These are phyloP conservation scores for Phaeosphaeria sp. DNA, from an alignment of 2,329 filamentous ascomycete species.

Conservation along the genomic window DNA sequence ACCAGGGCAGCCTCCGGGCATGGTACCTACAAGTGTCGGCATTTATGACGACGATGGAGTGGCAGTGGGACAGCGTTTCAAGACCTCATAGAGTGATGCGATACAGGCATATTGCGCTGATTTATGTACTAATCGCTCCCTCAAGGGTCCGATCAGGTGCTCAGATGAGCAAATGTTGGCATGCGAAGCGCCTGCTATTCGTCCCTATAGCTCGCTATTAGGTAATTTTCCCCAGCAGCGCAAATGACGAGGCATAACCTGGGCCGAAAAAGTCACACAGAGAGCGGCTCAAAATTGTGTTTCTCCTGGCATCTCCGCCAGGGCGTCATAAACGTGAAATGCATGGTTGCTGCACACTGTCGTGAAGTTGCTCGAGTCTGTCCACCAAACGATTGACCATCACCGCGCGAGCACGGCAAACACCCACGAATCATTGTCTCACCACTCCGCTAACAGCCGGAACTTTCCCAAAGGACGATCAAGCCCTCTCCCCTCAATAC, in stretches of 20 bases:
- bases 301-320: slow-evolving; percentile 47
- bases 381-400: not conserved
- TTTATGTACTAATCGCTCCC: slow-evolving; percentile 16
- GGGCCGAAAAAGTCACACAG: slow-evolving; percentile 36
- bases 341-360: slow-evolving; percentile 7
- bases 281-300: slow-evolving; percentile 19
- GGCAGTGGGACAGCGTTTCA: slow-evolving; percentile 8
- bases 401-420: not conserved
- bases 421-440: not conserved
- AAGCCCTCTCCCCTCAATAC: not conserved
- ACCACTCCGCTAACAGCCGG: not conserved
- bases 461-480: not conserved
- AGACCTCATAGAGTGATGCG: slow-evolving; percentile 18
- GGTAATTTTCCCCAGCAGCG: slow-evolving; percentile 41
- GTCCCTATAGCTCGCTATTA: slow-evolving; percentile 41
- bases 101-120: slow-evolving; percentile 29
- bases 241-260: slow-evolving; percentile 33
- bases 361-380: slow-evolving; percentile 1
- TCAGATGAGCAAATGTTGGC: slow-evolving; percentile 24
- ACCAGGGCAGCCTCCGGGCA: not conserved
- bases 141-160: slow-evolving; percentile 29
- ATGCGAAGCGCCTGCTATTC: slow-evolving; percentile 44
- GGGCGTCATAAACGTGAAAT: slow-evolving; percentile 14
- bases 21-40: not conserved
- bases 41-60: not conserved